Percentiles rank a stretch among this genome's conserved stretches.
phyloP scores from a whole-genome alignment of 495 filamentous ascomycete genomes.

The Podospora anserina region DNA sequence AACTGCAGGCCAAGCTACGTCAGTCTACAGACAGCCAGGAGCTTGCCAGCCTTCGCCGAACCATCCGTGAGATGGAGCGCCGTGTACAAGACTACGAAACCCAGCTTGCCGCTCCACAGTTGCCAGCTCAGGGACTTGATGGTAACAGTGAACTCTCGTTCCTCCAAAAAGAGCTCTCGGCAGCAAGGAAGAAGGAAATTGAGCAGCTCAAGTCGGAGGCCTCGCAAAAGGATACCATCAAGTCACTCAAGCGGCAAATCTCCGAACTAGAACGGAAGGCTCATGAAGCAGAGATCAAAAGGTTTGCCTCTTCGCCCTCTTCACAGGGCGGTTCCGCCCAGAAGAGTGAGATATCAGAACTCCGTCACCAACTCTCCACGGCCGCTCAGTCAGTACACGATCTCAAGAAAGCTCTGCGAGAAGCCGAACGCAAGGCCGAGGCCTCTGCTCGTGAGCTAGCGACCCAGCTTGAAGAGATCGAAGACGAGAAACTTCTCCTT shows the following conservation, averaged over 20 bases:
- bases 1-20: conserved; percentile 49
- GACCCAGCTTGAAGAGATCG: conserved; percentile 78
- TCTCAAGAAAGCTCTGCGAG: conserved; percentile 44
- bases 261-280: conserved; percentile 47
- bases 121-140: conserved; percentile 50
- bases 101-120: conserved; percentile 46
- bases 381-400: conserved; percentile 60
- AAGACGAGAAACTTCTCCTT: conserved; percentile 83
- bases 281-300: conserved; percentile 43
- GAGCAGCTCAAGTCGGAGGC: conserved; percentile 61
- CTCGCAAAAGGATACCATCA: conserved; percentile 54
- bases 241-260: conserved; percentile 47
- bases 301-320: conserved; percentile 34
- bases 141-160: conserved; percentile 56
- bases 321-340: conserved; percentile 47
- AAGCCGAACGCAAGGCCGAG: conserved; percentile 69
- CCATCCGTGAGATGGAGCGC: conserved; percentile 57
- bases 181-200: conserved; percentile 61
- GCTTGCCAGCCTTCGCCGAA: conserved; percentile 43
- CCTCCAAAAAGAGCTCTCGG: conserved; percentile 58
- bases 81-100: conserved; percentile 57
- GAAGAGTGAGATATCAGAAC: conserved; percentile 59
- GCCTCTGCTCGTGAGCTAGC: conserved; percentile 80
- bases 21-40: conserved; percentile 51
- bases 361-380: conserved; percentile 61